A percentile compares a stretch with the other conserved stretches of the same genome.
Conservation (phyloP, 2,329 filamentous ascomycete species). For the Penicillium sp. region DNA sequence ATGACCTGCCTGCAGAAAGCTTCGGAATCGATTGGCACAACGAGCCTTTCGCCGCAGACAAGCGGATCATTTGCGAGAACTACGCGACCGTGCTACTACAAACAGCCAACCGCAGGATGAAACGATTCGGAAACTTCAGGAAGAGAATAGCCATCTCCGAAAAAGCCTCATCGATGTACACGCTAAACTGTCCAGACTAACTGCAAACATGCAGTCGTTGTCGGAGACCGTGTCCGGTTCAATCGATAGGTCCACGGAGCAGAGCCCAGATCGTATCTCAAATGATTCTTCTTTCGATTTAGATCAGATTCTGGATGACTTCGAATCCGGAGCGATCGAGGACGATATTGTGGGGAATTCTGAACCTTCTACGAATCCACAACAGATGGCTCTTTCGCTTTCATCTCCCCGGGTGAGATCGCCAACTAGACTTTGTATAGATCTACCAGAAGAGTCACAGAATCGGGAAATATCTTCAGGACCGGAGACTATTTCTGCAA, state of each 20-base stretch:
- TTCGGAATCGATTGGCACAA: conserved; percentile 10
- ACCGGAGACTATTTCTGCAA: neutral
- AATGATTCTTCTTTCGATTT: neutral
- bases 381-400: neutral
- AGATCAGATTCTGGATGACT: neutral
- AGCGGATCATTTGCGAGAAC: conserved; percentile 8
- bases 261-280: neutral
- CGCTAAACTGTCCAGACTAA: neutral
- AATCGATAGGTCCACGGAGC: neutral
- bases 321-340: neutral
- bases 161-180: conserved; percentile 8
- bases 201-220: neutral
- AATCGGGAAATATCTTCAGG: neutral
- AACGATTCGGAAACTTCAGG: conserved; percentile 4
- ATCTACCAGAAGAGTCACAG: neutral
- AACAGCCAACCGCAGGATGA: conserved; percentile 9
- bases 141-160: conserved; percentile 9
- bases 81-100: conserved; percentile 5
- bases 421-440: neutral
- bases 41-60: conserved; percentile 13
- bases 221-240: neutral
- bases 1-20: neutral
- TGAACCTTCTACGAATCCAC: neutral
- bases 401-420: neutral
- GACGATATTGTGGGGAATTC: neutral